Base-by-base conservation (phyloP, 2,329 filamentous ascomycete genomes). In the Calonectria henricotiae region DNA sequence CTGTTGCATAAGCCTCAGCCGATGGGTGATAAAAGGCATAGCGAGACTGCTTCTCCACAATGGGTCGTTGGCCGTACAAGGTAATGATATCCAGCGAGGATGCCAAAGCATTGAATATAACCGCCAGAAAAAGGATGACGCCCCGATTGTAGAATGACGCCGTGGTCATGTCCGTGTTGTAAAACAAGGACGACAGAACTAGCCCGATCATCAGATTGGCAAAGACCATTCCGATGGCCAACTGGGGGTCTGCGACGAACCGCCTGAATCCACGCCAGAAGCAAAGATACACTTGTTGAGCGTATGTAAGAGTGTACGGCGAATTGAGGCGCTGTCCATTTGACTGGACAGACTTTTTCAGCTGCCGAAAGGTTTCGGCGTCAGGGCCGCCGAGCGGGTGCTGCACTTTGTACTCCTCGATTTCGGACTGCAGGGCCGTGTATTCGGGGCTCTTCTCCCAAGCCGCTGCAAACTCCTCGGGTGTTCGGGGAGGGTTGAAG, bases 151-250 rank as follows among this genome's bases (percentile, higher is more conserved):
- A 85, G 70, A 89, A 87, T 1, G 81, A 83, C 2, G 74, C 77
- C 0, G 86, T 85, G 11, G 81, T 82, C 13, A 80, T 67, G 0
- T 83, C 81, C 2, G 85, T 79, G 25, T 85, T 84, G 74, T 82
- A 89, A 76, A 86, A 89, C 39, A 89, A 80, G n/a, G 80, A 61
- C 27, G 85, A 83, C 77, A 87, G 81, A 74, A 86, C 73, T 58
- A 86, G 74, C 68, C 88, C 85, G 27, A 82, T 82, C 44, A 81
- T 17, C 8, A 66, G 32, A 1, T 49, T 41, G 5, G 43, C 65
- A 9, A 74, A 15, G 2, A 62, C 39, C 20, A 72, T 58, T 12
- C 60, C 65, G 3, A 71, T 60, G 5, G 46, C 23, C 47, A 51
- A 27, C 12, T 61, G 32, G 6, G 66, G 60, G 17, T 75, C 82